Evolutionary conservation across 768 basidiomycete genomes (phyloP).

Genomic region (Auriscalpium microsporum): DNA sequence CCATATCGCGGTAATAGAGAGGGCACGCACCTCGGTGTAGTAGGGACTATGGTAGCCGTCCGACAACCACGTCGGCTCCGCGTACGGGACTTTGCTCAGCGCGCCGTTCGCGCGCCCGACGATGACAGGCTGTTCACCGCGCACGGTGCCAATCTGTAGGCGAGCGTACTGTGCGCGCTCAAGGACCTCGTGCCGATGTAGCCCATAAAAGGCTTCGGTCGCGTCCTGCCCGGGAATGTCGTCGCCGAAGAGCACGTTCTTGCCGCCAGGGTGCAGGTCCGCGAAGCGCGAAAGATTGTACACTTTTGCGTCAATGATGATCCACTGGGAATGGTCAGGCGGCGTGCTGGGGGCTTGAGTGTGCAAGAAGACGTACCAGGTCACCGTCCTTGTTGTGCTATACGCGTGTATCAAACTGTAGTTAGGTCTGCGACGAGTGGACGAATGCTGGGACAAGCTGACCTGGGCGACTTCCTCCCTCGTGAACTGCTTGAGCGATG

Average conservation of each 20-base stretch:
- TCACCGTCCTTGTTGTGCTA: slow-evolving; percentile 71
- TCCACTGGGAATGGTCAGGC: slow-evolving; percentile 44
- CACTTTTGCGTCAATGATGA: slow-evolving; percentile 77
- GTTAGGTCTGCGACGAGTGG: neutral
- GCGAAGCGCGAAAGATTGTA: slow-evolving; percentile 78
- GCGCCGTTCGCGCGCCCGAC: slow-evolving; percentile 42
- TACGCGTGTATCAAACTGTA: neutral
- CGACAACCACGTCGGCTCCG: slow-evolving; percentile 78
- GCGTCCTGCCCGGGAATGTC: slow-evolving; percentile 84
- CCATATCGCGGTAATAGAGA: neutral
- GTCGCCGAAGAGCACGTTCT: slow-evolving; percentile 58
- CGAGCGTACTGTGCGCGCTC: slow-evolving; percentile 64
- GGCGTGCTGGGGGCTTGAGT: neutral
- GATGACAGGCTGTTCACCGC: slow-evolving; percentile 52
- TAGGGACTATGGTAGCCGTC: slow-evolving; percentile 69
- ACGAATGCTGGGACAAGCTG: neutral
- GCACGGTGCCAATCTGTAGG: slow-evolving; percentile 65
- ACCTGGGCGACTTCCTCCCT: slow-evolving; percentile 62
- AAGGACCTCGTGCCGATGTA: slow-evolving; percentile 83
- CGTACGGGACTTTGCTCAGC: slow-evolving; percentile 74
- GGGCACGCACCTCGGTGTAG: slow-evolving; percentile 54
- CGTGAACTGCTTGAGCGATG: slow-evolving; percentile 36
- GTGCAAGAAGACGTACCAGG: slow-evolving; percentile 36
- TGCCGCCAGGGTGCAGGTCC: slow-evolving; percentile 77
- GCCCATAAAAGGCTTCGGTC: slow-evolving; percentile 80